Base-by-base conservation (phyloP, 169 alveolate genomes). In the Cryptosporidium sp. region DNA sequence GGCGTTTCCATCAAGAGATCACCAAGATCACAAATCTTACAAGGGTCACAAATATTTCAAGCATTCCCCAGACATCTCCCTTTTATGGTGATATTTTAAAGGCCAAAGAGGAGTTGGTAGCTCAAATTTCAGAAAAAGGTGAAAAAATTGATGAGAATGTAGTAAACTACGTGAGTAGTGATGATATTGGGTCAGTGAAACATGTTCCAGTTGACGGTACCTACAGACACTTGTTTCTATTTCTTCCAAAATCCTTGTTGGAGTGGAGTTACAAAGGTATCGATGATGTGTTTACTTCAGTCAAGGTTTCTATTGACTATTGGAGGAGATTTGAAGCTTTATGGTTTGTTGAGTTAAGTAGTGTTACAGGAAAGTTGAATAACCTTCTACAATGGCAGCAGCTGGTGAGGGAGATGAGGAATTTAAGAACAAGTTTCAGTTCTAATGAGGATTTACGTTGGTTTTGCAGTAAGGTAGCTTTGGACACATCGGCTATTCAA, bases 321-420 rank as follows among this genome's bases (percentile, higher is more conserved):
- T 97, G 99, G 99, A 91, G 95, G 74, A 96, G 97, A 92, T 97
- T 97, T 91, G 97, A 97, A 91, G 96, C 98, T 9, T 91, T 98
- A 21, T 98, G 99, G 99, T 97, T 96, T 85, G 96, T 97, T 69
- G 98, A 97, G 69, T 94, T 96, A 21, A 93, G 93, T 50, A 94
- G 94, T 31, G 97, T 97, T 9, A 96, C 94, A 39, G 93, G 95
- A 51, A 91, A 93, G 71, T 92, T 97, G 70, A 98, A 97, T 45
- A 98, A 96, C 80, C 97, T 96, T 87, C 94, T 97, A 69, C 97
- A 96, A 61, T 98, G 99, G 99, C 97, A 97, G 91, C 96, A 95
- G 35, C 94, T 97, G 68, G 92, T 98, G 91, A 94, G 93, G 85
- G 99, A 97, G 80, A 96, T 97, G 31, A 96, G 96, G 80, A 85